Percentiles rank a stretch among this genome's conserved stretches.
Conservation (phyloP, 495 filamentous ascomycete species). For the Glarea lozoyensis region DNA sequence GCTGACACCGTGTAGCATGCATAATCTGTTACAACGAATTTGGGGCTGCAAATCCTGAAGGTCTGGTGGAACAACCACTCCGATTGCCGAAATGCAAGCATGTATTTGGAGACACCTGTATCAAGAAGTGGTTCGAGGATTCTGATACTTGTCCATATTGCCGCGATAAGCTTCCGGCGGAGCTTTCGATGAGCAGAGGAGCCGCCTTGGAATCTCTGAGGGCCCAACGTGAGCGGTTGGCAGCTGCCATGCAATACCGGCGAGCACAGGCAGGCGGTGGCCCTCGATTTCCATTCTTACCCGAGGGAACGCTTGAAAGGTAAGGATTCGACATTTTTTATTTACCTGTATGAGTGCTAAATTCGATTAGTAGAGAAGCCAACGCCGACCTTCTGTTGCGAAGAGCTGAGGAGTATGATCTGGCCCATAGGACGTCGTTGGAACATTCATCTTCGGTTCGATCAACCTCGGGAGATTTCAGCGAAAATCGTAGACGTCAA, state of each 20-base stretch:
- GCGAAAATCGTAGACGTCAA: constrained; percentile 14
- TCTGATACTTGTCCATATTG: constrained; percentile 51
- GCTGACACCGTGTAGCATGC: constrained; percentile 29
- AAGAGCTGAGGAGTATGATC: constrained; percentile 10
- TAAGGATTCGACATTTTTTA: no score
- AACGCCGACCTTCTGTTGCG: neutral
- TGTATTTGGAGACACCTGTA: constrained; percentile 49
- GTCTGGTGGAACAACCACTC: constrained; percentile 38
- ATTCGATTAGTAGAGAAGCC: neutral
- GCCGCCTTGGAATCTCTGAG: constrained; percentile 2
- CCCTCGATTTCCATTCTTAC: no score
- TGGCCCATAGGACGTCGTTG: constrained; percentile 6
- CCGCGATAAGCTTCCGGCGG: constrained; percentile 45
- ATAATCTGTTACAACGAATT: constrained; percentile 52
- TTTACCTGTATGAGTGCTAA: no score
- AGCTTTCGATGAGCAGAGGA: constrained; percentile 17
- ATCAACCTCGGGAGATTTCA: constrained; percentile 2
- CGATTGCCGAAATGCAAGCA: constrained; percentile 49
- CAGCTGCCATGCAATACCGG: no score
- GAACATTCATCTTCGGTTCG: constrained; percentile 7
- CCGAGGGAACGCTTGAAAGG: constrained; percentile 6
- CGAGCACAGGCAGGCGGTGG: no score
- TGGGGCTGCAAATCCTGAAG: constrained; percentile 40
- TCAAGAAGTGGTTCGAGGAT: constrained; percentile 52
- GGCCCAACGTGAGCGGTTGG: constrained; percentile 4